Conservation (phyloP, 2,329 filamentous ascomycete species). For the Neopestalotiopsis sp. region DNA sequence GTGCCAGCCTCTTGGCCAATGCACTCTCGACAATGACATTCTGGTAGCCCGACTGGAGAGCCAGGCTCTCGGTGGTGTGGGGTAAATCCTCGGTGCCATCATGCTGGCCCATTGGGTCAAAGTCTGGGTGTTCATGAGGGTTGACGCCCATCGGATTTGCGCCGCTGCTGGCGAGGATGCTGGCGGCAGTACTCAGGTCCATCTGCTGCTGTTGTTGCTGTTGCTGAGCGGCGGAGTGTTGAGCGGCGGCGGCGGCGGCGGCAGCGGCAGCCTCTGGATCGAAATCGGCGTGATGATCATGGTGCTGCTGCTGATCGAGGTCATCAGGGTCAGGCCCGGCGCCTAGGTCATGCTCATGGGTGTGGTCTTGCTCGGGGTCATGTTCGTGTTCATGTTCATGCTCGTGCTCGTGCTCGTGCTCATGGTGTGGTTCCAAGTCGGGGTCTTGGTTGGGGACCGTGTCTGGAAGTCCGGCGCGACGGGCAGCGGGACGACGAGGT, state of each 20-base stretch:
- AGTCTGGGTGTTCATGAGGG: conserved; percentile 34
- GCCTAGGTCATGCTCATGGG: conserved; percentile 17
- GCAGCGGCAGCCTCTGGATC: conserved; percentile 21
- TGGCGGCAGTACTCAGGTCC: conserved; percentile 34
- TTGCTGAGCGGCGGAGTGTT: conserved; percentile 25
- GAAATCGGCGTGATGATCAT: conserved; percentile 16
- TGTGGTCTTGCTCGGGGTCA: conserved; percentile 15
- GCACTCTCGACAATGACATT: conserved; percentile 56
- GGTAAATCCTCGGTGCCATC: conserved; percentile 25
- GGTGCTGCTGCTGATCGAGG: conserved; percentile 15
- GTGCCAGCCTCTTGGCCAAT: conserved; percentile 58
- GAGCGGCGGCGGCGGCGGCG: conserved; percentile 17
- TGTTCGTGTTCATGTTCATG: conserved; percentile 15
- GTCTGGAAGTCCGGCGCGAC: conserved; percentile 17
- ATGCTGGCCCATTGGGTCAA: conserved; percentile 23
- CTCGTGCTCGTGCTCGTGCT: conserved; percentile 18
- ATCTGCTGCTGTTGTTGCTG: conserved; percentile 33
- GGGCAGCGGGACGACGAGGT: conserved; percentile 19
- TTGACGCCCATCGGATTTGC: conserved; percentile 34
- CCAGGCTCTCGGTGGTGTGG: conserved; percentile 53
- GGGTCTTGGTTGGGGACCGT: conserved; percentile 22
- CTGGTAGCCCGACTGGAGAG: conserved; percentile 51
- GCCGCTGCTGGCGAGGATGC: conserved; percentile 36
- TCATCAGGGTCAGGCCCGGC: conserved; percentile 9
- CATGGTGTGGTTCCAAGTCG: conserved; percentile 18